These are phyloP conservation scores for Carex arenaria DNA, from an alignment of 202 grass and related monocot genomes.

Conservation along the genomic window DNA sequence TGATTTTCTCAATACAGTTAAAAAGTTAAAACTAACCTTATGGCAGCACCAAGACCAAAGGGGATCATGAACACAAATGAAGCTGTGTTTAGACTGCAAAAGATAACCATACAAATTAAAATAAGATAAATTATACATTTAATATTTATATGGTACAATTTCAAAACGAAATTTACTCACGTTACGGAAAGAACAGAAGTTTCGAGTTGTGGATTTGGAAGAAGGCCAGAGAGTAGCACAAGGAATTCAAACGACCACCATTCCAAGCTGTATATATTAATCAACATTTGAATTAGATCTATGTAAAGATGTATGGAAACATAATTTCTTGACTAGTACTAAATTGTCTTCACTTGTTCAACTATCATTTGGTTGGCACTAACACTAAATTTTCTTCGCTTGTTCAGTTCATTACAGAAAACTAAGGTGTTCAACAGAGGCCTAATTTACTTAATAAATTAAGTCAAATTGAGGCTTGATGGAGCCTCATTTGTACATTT, in stretches of 20 bases:
- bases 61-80: conserved; percentile 27
- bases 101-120: background rate
- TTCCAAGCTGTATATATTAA: conserved; percentile 44
- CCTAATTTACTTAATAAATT: background rate
- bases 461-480: background rate
- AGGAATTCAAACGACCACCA: conserved; percentile 78
- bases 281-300: background rate
- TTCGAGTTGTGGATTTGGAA: conserved; percentile 70
- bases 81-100: conserved; percentile 33
- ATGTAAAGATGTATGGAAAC: background rate
- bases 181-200: conserved; percentile 60
- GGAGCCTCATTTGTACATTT: background rate
- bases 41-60: conserved; percentile 25
- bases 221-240: conserved; percentile 69
- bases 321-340: background rate
- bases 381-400: background rate
- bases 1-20: background rate
- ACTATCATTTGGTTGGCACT: background rate
- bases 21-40: conserved; percentile 26
- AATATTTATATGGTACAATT: background rate
- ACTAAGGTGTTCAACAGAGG: background rate
- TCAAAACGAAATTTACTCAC: conserved; percentile 2
- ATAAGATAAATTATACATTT: background rate
- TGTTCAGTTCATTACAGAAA: background rate
- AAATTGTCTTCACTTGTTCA: background rate